phyloP scores from a whole-genome alignment of 2,329 filamentous ascomycete genomes.

The Ophiosphaerella korrae region DNA sequence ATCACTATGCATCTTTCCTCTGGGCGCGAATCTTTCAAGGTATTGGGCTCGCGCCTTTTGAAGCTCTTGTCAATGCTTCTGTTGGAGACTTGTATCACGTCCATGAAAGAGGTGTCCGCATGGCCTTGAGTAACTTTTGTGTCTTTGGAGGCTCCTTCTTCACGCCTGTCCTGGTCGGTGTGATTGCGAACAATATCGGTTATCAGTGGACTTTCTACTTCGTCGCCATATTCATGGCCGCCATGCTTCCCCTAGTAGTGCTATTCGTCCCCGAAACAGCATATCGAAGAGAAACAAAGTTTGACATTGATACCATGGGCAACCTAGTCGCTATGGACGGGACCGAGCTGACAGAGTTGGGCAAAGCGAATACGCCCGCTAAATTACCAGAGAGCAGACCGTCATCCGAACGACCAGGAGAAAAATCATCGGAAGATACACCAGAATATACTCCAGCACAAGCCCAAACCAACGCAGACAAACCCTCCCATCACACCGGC shows the following conservation, averaged over 20 bases:
- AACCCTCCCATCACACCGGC: slow-evolving; percentile 13
- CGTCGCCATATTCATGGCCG: slow-evolving; percentile 79
- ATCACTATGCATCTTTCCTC: slow-evolving; percentile 72
- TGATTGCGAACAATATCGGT: slow-evolving; percentile 76
- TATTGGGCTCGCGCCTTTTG: slow-evolving; percentile 84
- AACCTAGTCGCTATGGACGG: slow-evolving; percentile 27
- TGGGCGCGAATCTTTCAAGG: slow-evolving; percentile 85
- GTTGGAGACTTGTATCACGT: slow-evolving; percentile 92
- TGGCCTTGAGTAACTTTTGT: slow-evolving; percentile 79
- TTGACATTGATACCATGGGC: slow-evolving; percentile 70
- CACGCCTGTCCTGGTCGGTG: slow-evolving; percentile 88
- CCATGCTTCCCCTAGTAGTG: slow-evolving; percentile 71
- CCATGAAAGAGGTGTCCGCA: slow-evolving; percentile 81
- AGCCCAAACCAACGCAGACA: too few relatives aligned
- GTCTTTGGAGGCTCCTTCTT: slow-evolving; percentile 74
- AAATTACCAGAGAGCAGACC: background rate
- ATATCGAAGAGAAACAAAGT: slow-evolving; percentile 67
- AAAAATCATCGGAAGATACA: too few relatives aligned
- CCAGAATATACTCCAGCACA: too few relatives aligned
- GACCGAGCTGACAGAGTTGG: background rate
- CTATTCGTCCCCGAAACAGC: slow-evolving; percentile 86
- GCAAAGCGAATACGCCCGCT: too few relatives aligned
- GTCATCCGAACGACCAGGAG: background rate
- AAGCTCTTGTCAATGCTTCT: slow-evolving; percentile 84
- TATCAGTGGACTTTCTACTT: slow-evolving; percentile 91